Evolutionary conservation across 2,329 filamentous ascomycete species (phyloP).

Genomic region (Aspergillus proliferans): DNA sequence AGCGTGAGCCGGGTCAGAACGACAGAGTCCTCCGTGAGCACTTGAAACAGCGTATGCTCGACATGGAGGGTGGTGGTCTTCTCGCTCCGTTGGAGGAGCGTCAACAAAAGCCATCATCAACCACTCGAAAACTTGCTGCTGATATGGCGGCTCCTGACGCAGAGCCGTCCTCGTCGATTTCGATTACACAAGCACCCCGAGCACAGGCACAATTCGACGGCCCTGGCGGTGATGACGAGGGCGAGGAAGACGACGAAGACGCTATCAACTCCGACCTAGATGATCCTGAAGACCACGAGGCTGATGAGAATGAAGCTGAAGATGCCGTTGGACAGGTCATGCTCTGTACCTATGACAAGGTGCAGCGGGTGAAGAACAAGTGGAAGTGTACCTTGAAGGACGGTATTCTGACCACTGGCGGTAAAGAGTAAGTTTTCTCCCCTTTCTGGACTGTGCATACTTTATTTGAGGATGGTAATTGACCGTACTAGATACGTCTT

Average conservation of each 20-base stretch:
- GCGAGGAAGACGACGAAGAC: conserved; percentile 71
- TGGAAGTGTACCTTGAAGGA: conserved; percentile 99
- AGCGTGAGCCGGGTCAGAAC: conserved; percentile 27
- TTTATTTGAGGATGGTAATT: conserved; percentile 10
- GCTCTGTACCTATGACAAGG: conserved; percentile 99
- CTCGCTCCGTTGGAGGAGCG: conserved; percentile 39
- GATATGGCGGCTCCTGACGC: conserved; percentile 16
- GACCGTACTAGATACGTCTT: conserved; percentile 67
- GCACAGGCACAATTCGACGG: conserved; percentile 52
- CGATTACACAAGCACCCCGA: conserved; percentile 8
- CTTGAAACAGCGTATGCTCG: conserved; percentile 35
- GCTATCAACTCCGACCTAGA: conserved; percentile 98
- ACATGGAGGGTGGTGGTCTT: conserved; percentile 42
- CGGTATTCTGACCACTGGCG: conserved; percentile 85
- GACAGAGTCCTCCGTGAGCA: conserved; percentile 39
- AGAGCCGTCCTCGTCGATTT: conserved; percentile 4
- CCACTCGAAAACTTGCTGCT: conserved; percentile 28
- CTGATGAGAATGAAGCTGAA: conserved; percentile 81
- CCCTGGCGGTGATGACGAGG: conserved; percentile 44
- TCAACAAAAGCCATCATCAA: conserved; percentile 19
- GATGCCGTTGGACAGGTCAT: conserved; percentile 83
- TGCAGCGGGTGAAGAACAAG: conserved; percentile 98
- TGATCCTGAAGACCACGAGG: conserved; percentile 78
- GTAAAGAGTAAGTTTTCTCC: conserved; percentile 64
- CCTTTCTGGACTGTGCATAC: not conserved